Percentiles rank a stretch among this genome's conserved stretches.
Evolutionary conservation across 305 asterid genomes (phyloP).

Genomic region (Solanum hybrid): DNA sequence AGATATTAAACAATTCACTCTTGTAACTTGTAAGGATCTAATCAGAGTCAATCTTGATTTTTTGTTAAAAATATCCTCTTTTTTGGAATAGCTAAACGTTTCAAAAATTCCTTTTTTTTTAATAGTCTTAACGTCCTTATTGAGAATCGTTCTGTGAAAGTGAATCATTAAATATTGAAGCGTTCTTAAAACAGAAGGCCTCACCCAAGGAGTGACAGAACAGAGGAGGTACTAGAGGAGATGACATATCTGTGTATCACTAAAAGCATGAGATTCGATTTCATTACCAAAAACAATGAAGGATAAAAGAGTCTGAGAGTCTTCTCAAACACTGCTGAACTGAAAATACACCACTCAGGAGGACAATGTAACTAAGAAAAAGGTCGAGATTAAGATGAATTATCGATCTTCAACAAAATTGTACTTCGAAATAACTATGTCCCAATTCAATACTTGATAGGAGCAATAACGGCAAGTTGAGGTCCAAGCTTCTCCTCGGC

Average conservation of each 20-base stretch:
- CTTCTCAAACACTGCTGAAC: neutral
- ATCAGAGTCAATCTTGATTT: too few species aligned
- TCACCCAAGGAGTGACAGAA: neutral
- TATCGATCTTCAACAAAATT: neutral
- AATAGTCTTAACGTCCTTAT: neutral
- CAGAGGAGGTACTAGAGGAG: neutral
- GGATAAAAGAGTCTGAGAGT: neutral
- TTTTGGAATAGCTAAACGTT: too few species aligned
- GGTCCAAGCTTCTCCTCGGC: conserved; percentile 21
- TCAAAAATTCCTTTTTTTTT: too few species aligned
- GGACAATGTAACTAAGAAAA: neutral
- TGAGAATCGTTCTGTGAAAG: neutral
- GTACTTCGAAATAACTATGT: neutral
- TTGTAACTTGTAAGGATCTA: neutral
- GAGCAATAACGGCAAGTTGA: conserved; percentile 13
- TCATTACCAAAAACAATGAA: neutral
- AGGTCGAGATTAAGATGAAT: neutral
- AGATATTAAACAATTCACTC: neutral
- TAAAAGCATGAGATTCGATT: neutral
- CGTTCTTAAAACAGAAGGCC: neutral
- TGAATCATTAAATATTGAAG: neutral
- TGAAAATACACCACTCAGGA: neutral
- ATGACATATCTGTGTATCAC: neutral
- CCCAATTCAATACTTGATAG: conserved; percentile 12
- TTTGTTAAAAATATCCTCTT: neutral